Conservation (phyloP, 805 yeast genomes). For the Candida boidinii region DNA sequence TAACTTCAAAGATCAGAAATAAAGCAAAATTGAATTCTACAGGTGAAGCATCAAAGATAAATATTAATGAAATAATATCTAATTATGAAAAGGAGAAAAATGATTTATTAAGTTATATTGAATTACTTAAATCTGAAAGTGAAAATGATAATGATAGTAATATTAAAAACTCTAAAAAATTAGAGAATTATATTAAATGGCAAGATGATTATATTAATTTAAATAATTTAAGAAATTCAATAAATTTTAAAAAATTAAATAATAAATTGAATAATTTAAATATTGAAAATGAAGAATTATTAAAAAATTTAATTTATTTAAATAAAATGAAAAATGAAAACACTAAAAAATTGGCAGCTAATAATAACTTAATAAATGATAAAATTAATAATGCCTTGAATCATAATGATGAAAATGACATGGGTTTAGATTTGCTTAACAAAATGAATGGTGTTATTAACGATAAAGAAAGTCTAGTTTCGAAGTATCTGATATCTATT, state of each 20-base stretch:
- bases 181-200: conserved; percentile 17
- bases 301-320: too few species aligned
- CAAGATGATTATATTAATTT: conserved; percentile 17
- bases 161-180: conserved; percentile 8
- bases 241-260: conserved; percentile 4
- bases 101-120: conserved; percentile 11
- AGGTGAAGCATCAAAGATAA: conserved; percentile 26
- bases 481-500: not conserved
- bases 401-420: conserved; percentile 5
- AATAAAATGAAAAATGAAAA: too few species aligned
- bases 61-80: conserved; percentile 23
- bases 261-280: conserved; percentile 1
- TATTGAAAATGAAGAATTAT: conserved; percentile 7
- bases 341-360: too few species aligned
- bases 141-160: not conserved
- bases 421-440: conserved; percentile 4
- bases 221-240: conserved; percentile 10
- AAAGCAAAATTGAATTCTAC: conserved; percentile 43
- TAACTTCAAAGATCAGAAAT: conserved; percentile 63
- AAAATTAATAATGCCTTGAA: conserved; percentile 6
- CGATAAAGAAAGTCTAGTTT: not conserved
- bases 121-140: conserved; percentile 5
- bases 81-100: conserved; percentile 19
- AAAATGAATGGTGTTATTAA: conserved; percentile 7
- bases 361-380: not conserved